These are phyloP conservation scores for Aspergillus sp. DNA, from an alignment of 2,329 filamentous ascomycete genomes.

Conservation along the genomic window DNA sequence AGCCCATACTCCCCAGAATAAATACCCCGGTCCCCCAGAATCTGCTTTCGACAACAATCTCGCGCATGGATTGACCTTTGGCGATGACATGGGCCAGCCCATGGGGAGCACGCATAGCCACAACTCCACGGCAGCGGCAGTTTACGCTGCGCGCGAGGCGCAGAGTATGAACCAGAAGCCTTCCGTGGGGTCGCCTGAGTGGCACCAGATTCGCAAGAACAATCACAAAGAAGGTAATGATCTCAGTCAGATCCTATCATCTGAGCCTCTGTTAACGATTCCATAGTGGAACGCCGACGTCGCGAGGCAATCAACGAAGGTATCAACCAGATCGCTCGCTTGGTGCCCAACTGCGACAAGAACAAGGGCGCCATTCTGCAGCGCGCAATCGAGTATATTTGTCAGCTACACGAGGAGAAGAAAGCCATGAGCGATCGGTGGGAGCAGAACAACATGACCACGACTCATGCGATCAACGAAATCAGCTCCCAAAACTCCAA, in stretches of 20 bases:
- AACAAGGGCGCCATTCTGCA: constrained; percentile 97
- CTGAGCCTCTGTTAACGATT: constrained; percentile 22
- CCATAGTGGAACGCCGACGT: constrained; percentile 83
- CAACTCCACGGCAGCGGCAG: constrained; percentile 59
- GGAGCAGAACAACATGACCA: constrained; percentile 44
- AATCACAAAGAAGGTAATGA: constrained; percentile 94
- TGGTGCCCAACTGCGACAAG: constrained; percentile 96
- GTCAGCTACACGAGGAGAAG: constrained; percentile 62
- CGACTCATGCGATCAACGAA: constrained; percentile 62
- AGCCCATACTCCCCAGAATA: constrained; percentile 42
- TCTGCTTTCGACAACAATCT: constrained; percentile 37
- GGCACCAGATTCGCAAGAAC: constrained; percentile 95
- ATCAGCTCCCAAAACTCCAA: constrained; percentile 93
- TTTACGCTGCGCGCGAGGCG: constrained; percentile 51
- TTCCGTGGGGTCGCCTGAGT: constrained; percentile 91
- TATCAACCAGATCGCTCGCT: constrained; percentile 96
- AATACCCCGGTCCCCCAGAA: constrained; percentile 44
- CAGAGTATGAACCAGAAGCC: constrained; percentile 65
- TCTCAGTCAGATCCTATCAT: neutral
- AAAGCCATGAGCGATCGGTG: constrained; percentile 41
- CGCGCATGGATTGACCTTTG: constrained; percentile 34
- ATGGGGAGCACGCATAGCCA: constrained; percentile 37
- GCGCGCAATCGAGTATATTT: constrained; percentile 90
- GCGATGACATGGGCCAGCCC: constrained; percentile 41
- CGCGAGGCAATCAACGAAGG: constrained; percentile 98